Conservation (phyloP, 352 stramenopile genomes). For the Globisporangium carolinianum region DNA sequence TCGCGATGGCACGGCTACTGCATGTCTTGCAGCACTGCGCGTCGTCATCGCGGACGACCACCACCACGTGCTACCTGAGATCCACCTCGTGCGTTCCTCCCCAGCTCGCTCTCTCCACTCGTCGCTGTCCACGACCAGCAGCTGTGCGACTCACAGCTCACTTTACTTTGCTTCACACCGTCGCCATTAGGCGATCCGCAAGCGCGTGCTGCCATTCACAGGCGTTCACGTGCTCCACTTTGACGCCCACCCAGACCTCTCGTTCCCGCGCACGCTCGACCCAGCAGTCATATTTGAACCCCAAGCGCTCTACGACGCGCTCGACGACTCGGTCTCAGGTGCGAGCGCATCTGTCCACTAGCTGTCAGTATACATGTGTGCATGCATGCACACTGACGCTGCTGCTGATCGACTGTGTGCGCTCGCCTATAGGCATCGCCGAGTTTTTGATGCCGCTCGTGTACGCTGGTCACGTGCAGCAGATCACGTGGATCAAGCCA, state of each 20-base stretch:
- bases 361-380: neutral
- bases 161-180: too few relatives aligned
- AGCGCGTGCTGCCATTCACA: slow-evolving; percentile 53
- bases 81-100: slow-evolving; percentile 39
- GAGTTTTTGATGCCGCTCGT: slow-evolving; percentile 81
- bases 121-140: too few relatives aligned
- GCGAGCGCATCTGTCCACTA: neutral
- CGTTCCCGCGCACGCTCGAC: slow-evolving; percentile 40
- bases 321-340: slow-evolving; percentile 56
- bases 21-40: slow-evolving; percentile 8
- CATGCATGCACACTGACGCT: neutral
- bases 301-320: slow-evolving; percentile 57
- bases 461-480: slow-evolving; percentile 68
- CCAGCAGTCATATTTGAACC: slow-evolving; percentile 54
- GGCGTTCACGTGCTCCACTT: slow-evolving; percentile 72
- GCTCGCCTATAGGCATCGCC: slow-evolving; percentile 48
- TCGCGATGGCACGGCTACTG: too few relatives aligned
- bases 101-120: neutral
- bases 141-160: too few relatives aligned
- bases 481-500: slow-evolving; percentile 80
- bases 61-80: slow-evolving; percentile 65
- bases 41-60: slow-evolving; percentile 76
- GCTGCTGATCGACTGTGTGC: neutral
- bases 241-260: slow-evolving; percentile 84
- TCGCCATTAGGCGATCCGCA: slow-evolving; percentile 53